Evolutionary conservation across 2,329 filamentous ascomycete species (phyloP), one percentile per base, ranked within the genome.

Genomic region (Fusarium keratoplasticum): DNA sequence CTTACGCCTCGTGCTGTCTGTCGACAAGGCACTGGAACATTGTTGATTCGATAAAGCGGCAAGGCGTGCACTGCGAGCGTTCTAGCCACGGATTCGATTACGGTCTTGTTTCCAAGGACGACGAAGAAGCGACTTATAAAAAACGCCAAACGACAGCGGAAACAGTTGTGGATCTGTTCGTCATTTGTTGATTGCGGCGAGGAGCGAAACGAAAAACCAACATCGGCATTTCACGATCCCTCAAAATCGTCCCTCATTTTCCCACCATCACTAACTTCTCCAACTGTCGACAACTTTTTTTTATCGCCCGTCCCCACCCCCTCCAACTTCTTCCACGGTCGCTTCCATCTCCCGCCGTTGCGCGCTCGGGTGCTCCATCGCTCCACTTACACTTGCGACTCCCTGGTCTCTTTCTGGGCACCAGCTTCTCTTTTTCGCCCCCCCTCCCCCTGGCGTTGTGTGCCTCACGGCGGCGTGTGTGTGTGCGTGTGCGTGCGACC

Each of bases 261-360:
- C 29, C 11, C 38, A 40, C 35, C 52, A 57, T 22, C 31, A 29
- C 25, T 22, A 14, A 18, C 31, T 61, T 25, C 59, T 52, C 42
- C 44, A 58, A 27, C 61, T 55, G 44, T 54, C 18, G 31, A 63
- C 60, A 33, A 5, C 60, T 31, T 54, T 54, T 54, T 62, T 54
- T 47, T 25, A 54, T 31, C 44, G 20, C 58, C 27, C 29, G 58
- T 61, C 58, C 61, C 22, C 25, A 62, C 35, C 20, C 59, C 59
- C 60, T 57, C 31, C 54, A 31, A 38, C 47, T 62, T 66, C 72
- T 72, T 72, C 62, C 60, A 75, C 68, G 61, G 68, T 55, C 62
- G 38, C 62, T 75, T 74, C 55, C 72, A 74, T 59, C 16, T 44
- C 52, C 61, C 61, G 61, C 50, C 61, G 61, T 64, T 59, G 50